Conservation (phyloP, 2,329 filamentous ascomycete species). For the Neocucurbitaria cava region DNA sequence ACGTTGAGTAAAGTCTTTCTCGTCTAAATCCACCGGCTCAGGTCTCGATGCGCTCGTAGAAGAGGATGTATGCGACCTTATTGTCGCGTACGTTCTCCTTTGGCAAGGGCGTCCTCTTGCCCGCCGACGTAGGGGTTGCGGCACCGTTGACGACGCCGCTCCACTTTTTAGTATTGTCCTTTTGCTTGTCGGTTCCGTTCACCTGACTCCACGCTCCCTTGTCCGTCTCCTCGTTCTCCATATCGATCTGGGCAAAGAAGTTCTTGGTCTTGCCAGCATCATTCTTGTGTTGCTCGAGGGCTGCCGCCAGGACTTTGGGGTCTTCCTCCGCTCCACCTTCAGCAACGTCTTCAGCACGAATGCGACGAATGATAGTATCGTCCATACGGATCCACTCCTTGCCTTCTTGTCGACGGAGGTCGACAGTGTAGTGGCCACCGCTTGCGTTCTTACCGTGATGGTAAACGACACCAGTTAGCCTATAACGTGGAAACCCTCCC, state of each 20-base stretch:
- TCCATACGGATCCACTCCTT: slow-evolving; percentile 95
- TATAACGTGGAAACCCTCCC: slow-evolving; percentile 80
- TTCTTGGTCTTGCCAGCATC: slow-evolving; percentile 65
- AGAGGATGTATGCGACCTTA: slow-evolving; percentile 95
- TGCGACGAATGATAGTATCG: slow-evolving; percentile 86
- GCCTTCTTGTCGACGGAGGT: slow-evolving; percentile 92
- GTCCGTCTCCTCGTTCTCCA: slow-evolving; percentile 69
- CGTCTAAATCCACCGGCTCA: slow-evolving; percentile 18
- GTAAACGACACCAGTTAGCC: slow-evolving; percentile 88
- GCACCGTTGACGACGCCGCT: slow-evolving; percentile 69
- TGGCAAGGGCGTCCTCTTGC: slow-evolving; percentile 59
- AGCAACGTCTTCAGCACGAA: slow-evolving; percentile 87
- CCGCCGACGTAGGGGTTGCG: slow-evolving; percentile 59
- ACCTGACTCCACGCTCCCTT: slow-evolving; percentile 86
- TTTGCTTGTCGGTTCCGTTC: slow-evolving; percentile 65
- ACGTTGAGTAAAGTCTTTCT: too few species aligned
- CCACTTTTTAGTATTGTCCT: slow-evolving; percentile 70
- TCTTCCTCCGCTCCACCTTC: slow-evolving; percentile 84
- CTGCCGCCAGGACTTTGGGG: slow-evolving; percentile 69
- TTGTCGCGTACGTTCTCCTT: slow-evolving; percentile 77
- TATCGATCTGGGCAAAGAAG: slow-evolving; percentile 70
- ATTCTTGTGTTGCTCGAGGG: slow-evolving; percentile 71
- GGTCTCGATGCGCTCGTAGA: slow-evolving; percentile 78
- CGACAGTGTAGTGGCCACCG: slow-evolving; percentile 97
- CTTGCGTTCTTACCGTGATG: slow-evolving; percentile 97